Conservation (phyloP, 805 yeast species). For the Grigorovia transvaalensis region DNA sequence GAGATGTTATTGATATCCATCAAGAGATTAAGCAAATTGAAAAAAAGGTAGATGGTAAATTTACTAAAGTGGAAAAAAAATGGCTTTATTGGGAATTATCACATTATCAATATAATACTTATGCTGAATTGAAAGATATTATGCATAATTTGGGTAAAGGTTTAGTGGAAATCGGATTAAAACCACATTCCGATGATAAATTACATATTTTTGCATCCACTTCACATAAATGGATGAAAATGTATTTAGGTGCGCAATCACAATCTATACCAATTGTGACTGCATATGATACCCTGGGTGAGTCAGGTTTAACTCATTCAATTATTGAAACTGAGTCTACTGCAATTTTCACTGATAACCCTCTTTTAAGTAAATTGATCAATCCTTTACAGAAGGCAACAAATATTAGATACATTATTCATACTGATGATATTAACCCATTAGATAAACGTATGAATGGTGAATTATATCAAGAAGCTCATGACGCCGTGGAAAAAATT, state of each 20-base stretch:
- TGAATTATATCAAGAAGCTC: constrained; percentile 46
- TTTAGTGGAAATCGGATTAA: constrained; percentile 58
- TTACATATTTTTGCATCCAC: constrained; percentile 84
- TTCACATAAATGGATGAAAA: constrained; percentile 86
- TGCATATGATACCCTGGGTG: constrained; percentile 95
- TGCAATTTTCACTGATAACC: constrained; percentile 78
- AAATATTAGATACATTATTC: constrained; percentile 56
- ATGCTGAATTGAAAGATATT: constrained; percentile 40
- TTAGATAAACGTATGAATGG: constrained; percentile 55
- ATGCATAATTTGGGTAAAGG: constrained; percentile 62
- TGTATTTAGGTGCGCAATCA: constrained; percentile 65
- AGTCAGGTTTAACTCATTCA: constrained; percentile 77
- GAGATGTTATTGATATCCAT: constrained; percentile 65
- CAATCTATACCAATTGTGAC: constrained; percentile 84
- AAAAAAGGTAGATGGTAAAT: constrained; percentile 71
- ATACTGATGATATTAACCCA: constrained; percentile 50
- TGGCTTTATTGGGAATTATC: constrained; percentile 81
- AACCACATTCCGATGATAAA: constrained; percentile 36
- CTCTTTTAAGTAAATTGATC: constrained; percentile 53
- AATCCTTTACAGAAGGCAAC: constrained; percentile 62
- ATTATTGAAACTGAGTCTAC: constrained; percentile 68
- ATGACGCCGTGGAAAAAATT: constrained; percentile 48
- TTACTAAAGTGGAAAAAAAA: constrained; percentile 60
- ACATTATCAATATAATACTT: constrained; percentile 57
- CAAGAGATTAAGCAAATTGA: constrained; percentile 64